Conservation (phyloP, 148 eudicot species). For the Persicaria maculosa region DNA sequence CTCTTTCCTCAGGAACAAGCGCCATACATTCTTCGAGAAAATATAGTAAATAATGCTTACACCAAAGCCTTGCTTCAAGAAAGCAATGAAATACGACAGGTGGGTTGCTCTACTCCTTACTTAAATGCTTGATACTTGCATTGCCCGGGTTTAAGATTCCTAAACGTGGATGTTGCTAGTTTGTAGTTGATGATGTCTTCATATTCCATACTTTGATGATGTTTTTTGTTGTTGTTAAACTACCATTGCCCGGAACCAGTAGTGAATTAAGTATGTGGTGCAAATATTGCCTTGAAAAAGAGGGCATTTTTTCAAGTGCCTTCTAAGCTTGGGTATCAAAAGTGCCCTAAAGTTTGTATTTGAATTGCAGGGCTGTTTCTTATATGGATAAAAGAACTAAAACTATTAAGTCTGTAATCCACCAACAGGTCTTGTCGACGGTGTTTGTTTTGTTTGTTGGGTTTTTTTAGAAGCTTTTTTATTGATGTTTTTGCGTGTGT, state of each 20-base stretch:
- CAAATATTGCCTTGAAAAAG: background rate
- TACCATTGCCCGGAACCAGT: background rate
- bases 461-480: background rate
- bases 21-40: conserved; percentile 34
- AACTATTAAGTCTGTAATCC: too few relatives aligned
- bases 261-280: background rate
- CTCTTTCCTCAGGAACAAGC: conserved; percentile 35
- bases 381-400: background rate
- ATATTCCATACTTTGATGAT: background rate
- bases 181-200: background rate
- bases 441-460: background rate
- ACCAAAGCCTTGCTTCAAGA: conserved; percentile 31
- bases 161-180: background rate
- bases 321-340: too few relatives aligned
- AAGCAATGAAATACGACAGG: conserved; percentile 20
- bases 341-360: background rate
- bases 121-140: background rate
- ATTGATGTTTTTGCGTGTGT: too few relatives aligned
- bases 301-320: too few relatives aligned
- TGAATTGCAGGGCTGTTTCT: background rate
- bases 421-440: background rate
- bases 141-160: background rate
- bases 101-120: background rate
- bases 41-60: conserved; percentile 38
- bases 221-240: background rate